Evolutionary conservation across 176 grass and related monocot genomes (phyloP).

Genomic region (Avena atlantica): DNA sequence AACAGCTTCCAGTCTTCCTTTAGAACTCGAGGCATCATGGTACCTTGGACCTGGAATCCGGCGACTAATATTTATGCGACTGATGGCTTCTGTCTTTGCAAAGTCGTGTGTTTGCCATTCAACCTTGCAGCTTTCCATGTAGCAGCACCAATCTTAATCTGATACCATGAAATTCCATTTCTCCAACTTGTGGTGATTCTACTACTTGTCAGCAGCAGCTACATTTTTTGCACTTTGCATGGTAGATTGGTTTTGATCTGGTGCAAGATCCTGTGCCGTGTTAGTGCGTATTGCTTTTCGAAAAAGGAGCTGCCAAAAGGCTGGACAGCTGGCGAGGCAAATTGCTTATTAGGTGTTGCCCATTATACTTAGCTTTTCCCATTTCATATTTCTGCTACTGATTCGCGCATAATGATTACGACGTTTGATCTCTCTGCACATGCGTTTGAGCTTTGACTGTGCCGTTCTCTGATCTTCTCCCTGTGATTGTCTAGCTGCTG

Average conservation of each 20-base stretch:
- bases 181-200: constrained; percentile 9
- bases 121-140: constrained; percentile 32
- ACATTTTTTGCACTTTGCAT: not conserved
- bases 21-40: constrained; percentile 21
- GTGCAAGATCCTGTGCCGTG: constrained; percentile 32
- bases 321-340: not conserved
- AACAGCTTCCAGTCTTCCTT: not conserved
- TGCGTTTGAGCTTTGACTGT: not conserved
- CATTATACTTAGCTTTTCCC: not conserved
- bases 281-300: constrained; percentile 36
- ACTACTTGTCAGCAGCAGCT: not conserved
- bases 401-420: not conserved
- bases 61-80: not conserved
- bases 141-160: constrained; percentile 7
- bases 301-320: constrained; percentile 19
- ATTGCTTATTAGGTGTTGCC: not conserved
- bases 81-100: not conserved
- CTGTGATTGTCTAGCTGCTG: constrained; percentile 24
- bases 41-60: constrained; percentile 31
- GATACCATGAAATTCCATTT: not conserved
- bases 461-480: constrained; percentile 1
- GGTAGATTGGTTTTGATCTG: constrained; percentile 34
- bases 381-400: not conserved
- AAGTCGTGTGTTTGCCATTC: constrained; percentile 33
- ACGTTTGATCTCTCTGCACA: not conserved